phyloP scores from a whole-genome alignment of 2,329 filamentous ascomycete genomes.

The Aspergillus fumigatiaffinis region DNA sequence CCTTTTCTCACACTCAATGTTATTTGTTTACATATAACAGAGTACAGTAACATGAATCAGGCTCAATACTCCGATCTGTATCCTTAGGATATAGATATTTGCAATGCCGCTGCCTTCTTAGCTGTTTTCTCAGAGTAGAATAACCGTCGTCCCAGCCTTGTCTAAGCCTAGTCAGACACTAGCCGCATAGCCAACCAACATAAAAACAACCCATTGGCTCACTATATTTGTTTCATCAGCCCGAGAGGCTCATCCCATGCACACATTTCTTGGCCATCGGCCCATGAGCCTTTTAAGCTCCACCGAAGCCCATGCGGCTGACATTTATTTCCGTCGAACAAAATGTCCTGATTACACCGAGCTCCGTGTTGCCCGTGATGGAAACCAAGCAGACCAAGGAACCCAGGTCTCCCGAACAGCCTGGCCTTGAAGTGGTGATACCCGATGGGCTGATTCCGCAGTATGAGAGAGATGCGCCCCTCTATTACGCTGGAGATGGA shows the following conservation, averaged over 20 bases:
- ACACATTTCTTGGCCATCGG: neutral
- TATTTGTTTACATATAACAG: neutral
- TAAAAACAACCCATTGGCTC: neutral
- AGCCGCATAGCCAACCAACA: neutral
- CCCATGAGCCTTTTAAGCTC: neutral
- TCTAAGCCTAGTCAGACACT: neutral
- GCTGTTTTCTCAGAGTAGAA: neutral
- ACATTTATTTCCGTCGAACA: neutral
- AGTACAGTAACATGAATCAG: neutral
- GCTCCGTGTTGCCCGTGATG: neutral
- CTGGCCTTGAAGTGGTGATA: neutral
- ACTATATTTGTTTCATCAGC: neutral
- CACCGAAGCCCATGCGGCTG: neutral
- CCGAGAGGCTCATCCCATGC: neutral
- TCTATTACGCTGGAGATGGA: neutral
- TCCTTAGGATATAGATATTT: too few species aligned
- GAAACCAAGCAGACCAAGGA: neutral
- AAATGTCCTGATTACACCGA: neutral
- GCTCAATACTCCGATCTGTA: too few species aligned
- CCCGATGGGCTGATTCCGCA: neutral
- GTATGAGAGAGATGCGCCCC: neutral
- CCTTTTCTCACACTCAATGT: neutral
- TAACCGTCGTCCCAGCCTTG: neutral
- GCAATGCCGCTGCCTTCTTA: neutral
- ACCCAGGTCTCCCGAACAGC: neutral